Base-by-base conservation (phyloP, 257 asterid genomes). In the Paraleonurus japonicus region DNA sequence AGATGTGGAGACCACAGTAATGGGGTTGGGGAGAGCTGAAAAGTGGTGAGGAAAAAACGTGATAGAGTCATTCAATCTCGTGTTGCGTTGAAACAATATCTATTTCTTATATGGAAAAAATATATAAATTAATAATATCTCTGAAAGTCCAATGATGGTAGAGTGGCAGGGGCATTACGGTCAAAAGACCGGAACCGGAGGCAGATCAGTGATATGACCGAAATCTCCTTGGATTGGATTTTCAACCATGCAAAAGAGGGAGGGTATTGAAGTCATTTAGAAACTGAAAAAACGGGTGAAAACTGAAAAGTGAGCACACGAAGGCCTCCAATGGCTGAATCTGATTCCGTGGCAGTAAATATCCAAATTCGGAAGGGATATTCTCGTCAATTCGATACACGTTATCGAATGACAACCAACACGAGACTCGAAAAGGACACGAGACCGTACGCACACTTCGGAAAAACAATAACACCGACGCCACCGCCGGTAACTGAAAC, bases 271-370 rank as follows among this genome's bases (percentile, higher is more conserved):
- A 6, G 76, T 67, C 70, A 69, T 47, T 54, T 1, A 10, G 35
- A 69, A 75, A 71, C 41, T 61, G 71, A 67, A 59, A 75, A 74
- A 66, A 26, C 12, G 37, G 43, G 22, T 20, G 12, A 10, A 33
- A 61, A 53, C 69, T 24, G n/a, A 7, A 35, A 45, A n/a, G 23
- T 47, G 75, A 41, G 70, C 68, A 15, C 45, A 45, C 24, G 65
- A 60, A 68, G 74, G 33, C 45, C 73, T 50, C 67, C 61, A 69
- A 77, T 75, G 76, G 81, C 43, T 65, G 76, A 67, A 79, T 81
- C 83, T 65, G 83, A 76, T 83, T 82, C 76, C 73, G 73, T 79
- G 78, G 77, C 74, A 70, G 83, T 32, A 78, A 59, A 74, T 69
- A 80, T 71, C 79, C 79, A 27, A 28, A 53, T 66, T 66, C 4